These are phyloP conservation scores for Drechslerella dactyloides DNA, from an alignment of 2,329 filamentous ascomycete genomes.

Conservation along the genomic window DNA sequence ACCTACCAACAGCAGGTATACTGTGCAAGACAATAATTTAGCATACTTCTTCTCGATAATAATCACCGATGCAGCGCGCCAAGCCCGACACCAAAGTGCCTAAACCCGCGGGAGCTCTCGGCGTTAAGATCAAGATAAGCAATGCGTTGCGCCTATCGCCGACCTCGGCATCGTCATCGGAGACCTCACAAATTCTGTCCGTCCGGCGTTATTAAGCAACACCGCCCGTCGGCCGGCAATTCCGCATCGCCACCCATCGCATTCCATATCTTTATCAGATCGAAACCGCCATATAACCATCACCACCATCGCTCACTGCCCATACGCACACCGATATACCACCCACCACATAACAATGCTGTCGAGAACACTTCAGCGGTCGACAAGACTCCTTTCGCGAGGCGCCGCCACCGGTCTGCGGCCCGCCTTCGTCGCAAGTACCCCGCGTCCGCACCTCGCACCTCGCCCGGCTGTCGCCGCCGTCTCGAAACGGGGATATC, in stretches of 20 bases:
- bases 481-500: constrained; percentile 52
- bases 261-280: not conserved
- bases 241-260: constrained; percentile 25
- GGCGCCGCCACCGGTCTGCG: constrained; percentile 20
- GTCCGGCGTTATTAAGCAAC: constrained; percentile 44
- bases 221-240: constrained; percentile 19
- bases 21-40: no score
- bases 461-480: constrained; percentile 28
- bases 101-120: not conserved
- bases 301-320: constrained; percentile 6
- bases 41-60: no score
- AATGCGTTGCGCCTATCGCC: constrained; percentile 44
- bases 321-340: not conserved
- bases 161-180: constrained; percentile 45
- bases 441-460: constrained; percentile 36
- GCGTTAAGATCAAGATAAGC: constrained; percentile 26
- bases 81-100: no score
- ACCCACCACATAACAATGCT: no score
- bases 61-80: no score
- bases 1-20: no score
- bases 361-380: constrained; percentile 40
- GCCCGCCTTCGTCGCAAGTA: constrained; percentile 39
- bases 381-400: constrained; percentile 43
- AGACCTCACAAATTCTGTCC: constrained; percentile 44
- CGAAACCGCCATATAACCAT: constrained; percentile 1